phyloP scores from a whole-genome alignment of 495 filamentous ascomycete genomes.

The Talaromyces adpressus region DNA sequence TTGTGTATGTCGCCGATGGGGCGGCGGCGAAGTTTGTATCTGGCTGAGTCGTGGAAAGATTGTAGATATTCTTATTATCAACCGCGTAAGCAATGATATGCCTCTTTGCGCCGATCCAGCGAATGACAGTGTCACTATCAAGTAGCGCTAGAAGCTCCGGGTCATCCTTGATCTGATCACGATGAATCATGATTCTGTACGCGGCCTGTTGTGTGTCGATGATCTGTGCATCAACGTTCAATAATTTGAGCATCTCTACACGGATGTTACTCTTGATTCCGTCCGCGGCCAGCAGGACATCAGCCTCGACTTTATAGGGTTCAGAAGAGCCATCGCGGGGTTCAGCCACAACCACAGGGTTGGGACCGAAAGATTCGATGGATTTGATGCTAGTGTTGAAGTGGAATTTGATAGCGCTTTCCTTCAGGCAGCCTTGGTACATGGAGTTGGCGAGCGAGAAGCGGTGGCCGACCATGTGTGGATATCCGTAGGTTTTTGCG shows the following conservation, averaged over 20 bases:
- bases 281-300: conserved; percentile 65
- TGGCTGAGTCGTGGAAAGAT: conserved; percentile 68
- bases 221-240: conserved; percentile 49
- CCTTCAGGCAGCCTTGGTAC: conserved; percentile 57
- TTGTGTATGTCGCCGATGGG: conserved; percentile 70
- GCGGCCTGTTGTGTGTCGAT: conserved; percentile 71
- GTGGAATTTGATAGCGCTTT: conserved; percentile 62
- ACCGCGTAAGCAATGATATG: conserved; percentile 85
- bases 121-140: conserved; percentile 57
- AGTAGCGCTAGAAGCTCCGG: conserved; percentile 62
- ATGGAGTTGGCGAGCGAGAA: conserved; percentile 62
- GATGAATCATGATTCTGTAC: conserved; percentile 77
- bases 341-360: conserved; percentile 47
- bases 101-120: conserved; percentile 71
- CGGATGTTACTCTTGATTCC: conserved; percentile 66
- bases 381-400: conserved; percentile 49
- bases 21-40: conserved; percentile 66
- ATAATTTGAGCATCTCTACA: conserved; percentile 49
- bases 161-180: conserved; percentile 58
- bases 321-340: conserved; percentile 46
- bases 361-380: conserved; percentile 47
- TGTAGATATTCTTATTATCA: conserved; percentile 68
- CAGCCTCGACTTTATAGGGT: conserved; percentile 50
- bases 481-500: conserved; percentile 59
- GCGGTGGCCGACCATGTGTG: conserved; percentile 74